These are phyloP conservation scores for Rosa hybrid DNA, from an alignment of 331 rosid species.

Conservation along the genomic window DNA sequence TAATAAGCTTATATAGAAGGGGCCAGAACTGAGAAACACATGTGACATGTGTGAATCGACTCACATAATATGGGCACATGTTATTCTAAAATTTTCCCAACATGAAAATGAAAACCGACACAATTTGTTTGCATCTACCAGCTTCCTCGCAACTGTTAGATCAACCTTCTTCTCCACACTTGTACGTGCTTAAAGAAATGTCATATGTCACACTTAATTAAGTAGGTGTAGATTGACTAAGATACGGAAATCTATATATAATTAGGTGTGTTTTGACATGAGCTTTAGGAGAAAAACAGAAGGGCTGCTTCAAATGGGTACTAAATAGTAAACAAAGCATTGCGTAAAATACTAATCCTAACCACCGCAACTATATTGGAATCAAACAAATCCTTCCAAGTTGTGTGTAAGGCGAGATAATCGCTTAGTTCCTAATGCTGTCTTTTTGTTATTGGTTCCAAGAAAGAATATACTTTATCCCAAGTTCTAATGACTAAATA, in stretches of 20 bases:
- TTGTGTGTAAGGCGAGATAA: not conserved
- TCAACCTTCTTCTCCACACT: not conserved
- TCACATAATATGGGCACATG: constrained; percentile 21
- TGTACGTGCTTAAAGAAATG: constrained; percentile 6
- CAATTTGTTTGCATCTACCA: constrained; percentile 22
- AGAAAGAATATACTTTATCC: not conserved
- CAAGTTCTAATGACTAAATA: not conserved
- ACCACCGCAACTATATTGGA: constrained; percentile 11
- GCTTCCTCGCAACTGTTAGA: not conserved
- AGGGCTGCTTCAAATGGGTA: constrained; percentile 7
- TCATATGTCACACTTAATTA: not conserved
- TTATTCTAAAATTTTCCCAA: not conserved
- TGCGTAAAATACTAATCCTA: constrained; percentile 10
- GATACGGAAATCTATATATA: not conserved
- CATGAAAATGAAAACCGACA: constrained; percentile 11
- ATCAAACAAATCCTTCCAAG: not conserved
- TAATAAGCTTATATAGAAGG: not conserved
- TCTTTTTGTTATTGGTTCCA: not conserved
- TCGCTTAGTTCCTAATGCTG: not conserved
- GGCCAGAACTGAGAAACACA: not conserved
- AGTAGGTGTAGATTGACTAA: constrained; percentile 9
- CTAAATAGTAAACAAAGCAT: not conserved
- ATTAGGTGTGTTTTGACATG: not conserved
- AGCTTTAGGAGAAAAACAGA: not conserved
- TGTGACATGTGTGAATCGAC: constrained; percentile 18